Base-by-base conservation (phyloP, 2,329 filamentous ascomycete genomes). In the Lojkania enalia region DNA sequence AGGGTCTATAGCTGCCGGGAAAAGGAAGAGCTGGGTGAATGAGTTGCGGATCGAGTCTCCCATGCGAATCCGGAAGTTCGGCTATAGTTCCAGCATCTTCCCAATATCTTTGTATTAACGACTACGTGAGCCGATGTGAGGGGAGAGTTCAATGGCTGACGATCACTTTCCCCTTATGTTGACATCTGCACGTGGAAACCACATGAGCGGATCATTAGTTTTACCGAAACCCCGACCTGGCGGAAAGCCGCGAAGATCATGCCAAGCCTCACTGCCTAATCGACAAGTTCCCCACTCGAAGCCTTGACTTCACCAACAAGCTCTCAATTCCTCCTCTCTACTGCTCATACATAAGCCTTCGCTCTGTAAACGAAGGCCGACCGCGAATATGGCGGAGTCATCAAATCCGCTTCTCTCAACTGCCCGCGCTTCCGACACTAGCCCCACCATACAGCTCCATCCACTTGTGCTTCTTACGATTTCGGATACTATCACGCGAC, bases 391-490 rank as follows among this genome's bases (percentile, higher is more conserved):
- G 71, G 66, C 64, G 31, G 48, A 54, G n/a, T 48, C 60, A 20
- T 42, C 49, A 9, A 76, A 76, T 44, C 70, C 72, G 18, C 71
- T 77, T 18, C 54, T 77, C 35, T 72, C 74, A 13, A 71, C 60
- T 32, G 64, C 65, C 35, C 71, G 70, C 49, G 67, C 65, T 63
- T 83, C 82, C 31, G 88, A 94, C 70, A 86, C 85, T 15, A 83
- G 84, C 39, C 82, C 95, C 33, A 86, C 90, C 54, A 83, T 90
- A 44, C 84, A 90, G 58, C 83, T 99, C 14, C 94, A 99, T 64
- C 94, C 94, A 19, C 85, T 99, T 37, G 91, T 96, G 40, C 86
- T 97, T 55, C 88, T 99, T 72, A 95, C 88, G 54, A 94, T 99
- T 61, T 96, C 92, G 58, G 94, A 99, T 71, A 95, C 95, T 70